Evolutionary conservation across 1,284 basidiomycete species (phyloP).

Genomic region (Vanrija pseudolonga): DNA sequence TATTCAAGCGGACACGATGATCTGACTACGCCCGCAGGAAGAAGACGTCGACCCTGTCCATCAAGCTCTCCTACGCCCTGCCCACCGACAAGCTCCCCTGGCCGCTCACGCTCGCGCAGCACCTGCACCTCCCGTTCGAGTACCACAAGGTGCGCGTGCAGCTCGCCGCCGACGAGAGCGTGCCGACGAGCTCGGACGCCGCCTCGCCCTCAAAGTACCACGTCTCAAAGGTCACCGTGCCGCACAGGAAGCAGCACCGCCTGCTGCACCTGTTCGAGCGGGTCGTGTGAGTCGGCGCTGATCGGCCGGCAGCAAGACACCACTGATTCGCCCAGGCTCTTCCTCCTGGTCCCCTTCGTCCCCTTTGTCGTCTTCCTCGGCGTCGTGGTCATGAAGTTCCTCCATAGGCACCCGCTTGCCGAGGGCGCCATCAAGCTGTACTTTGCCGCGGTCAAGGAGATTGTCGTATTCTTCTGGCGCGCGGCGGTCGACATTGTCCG

Average conservation of each 20-base stretch:
- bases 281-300: constrained; percentile 24
- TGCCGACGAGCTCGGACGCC: constrained; percentile 12
- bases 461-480: neutral
- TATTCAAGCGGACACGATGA: neutral
- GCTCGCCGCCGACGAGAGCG: constrained; percentile 23
- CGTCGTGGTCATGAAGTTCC: constrained; percentile 24
- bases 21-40: constrained; percentile 10
- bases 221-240: constrained; percentile 32
- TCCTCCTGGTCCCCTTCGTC: neutral
- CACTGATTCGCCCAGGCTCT: neutral
- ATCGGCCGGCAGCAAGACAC: too few species aligned
- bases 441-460: constrained; percentile 25
- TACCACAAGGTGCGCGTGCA: constrained; percentile 19
- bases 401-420: constrained; percentile 25
- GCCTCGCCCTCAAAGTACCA: constrained; percentile 23
- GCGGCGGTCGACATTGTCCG: neutral
- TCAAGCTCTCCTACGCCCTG: constrained; percentile 21
- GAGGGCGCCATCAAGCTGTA: constrained; percentile 18
- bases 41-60: constrained; percentile 23
- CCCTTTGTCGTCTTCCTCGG: constrained; percentile 12
- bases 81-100: constrained; percentile 15
- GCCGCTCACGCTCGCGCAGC: constrained; percentile 7
- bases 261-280: constrained; percentile 3
- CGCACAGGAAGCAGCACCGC: neutral
- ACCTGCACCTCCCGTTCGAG: constrained; percentile 9